phyloP scores from a whole-genome alignment of 2,329 filamentous ascomycete genomes.

The Aspergillus awamori region DNA sequence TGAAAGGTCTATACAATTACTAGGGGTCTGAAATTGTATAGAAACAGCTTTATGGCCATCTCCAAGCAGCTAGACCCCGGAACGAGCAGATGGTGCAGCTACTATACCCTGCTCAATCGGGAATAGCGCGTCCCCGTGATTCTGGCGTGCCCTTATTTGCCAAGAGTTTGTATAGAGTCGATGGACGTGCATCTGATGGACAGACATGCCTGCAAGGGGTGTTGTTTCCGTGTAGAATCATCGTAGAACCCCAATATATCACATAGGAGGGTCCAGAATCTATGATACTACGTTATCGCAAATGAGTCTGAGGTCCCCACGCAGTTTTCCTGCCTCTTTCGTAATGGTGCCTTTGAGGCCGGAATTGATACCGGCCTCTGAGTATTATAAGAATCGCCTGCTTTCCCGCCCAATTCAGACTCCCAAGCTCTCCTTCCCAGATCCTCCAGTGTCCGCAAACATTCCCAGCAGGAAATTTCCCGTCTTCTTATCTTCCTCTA shows the following conservation, averaged over 20 bases:
- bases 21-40: not conserved
- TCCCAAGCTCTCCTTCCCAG: conserved; percentile 20
- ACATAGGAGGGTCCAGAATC: conserved; percentile 2
- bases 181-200: conserved; percentile 14
- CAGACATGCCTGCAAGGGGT: conserved; percentile 12
- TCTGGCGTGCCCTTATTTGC: conserved; percentile 28
- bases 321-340: conserved; percentile 35
- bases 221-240: not conserved
- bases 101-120: conserved; percentile 20
- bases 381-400: conserved; percentile 46
- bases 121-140: conserved; percentile 36
- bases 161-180: conserved; percentile 33
- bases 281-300: conserved; percentile 12
- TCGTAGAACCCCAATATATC: conserved; percentile 8
- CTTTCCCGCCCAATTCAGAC: conserved; percentile 32
- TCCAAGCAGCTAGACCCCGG: not conserved
- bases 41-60: not conserved
- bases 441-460: conserved; percentile 12
- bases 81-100: not conserved
- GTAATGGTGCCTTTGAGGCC: conserved; percentile 46
- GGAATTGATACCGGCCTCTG: conserved; percentile 51
- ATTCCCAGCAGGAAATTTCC: conserved; percentile 3
- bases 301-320: conserved; percentile 27
- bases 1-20: not conserved
- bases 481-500: conserved; percentile 16